A percentile compares a stretch with the other conserved stretches of the same genome.
phyloP scores from a whole-genome alignment of 148 eudicot genomes.

The Camellia japonica region DNA sequence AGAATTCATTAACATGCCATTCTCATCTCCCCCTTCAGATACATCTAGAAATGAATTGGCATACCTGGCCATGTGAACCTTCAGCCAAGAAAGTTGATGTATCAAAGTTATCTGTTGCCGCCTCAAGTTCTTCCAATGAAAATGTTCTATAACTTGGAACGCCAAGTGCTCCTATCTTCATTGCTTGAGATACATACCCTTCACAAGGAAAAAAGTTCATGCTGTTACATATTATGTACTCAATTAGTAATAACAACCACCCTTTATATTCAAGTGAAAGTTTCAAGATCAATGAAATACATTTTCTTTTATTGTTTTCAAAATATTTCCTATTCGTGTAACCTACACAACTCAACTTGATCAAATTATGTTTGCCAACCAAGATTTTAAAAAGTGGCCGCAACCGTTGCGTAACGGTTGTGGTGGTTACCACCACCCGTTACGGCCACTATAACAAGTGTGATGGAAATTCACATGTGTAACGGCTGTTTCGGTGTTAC shows the following conservation, averaged over 20 bases:
- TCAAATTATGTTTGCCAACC: background rate
- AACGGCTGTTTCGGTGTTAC: too few relatives aligned
- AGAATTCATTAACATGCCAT: background rate
- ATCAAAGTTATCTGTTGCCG: slow-evolving; percentile 70
- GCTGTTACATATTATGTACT: background rate
- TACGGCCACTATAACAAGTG: too few relatives aligned
- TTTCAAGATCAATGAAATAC: background rate
- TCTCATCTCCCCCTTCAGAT: background rate
- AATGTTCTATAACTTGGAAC: slow-evolving; percentile 71
- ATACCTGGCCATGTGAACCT: slow-evolving; percentile 84
- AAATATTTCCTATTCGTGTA: background rate
- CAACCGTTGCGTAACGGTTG: too few relatives aligned
- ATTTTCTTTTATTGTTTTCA: background rate
- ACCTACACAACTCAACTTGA: background rate
- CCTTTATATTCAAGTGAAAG: background rate
- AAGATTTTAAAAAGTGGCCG: too few relatives aligned
- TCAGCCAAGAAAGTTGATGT: slow-evolving; percentile 77
- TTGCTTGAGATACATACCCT: slow-evolving; percentile 81
- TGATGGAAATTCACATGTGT: too few relatives aligned
- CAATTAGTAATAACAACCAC: background rate
- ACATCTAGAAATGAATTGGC: slow-evolving; percentile 4
- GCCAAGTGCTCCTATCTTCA: slow-evolving; percentile 79
- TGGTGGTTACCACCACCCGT: too few relatives aligned
- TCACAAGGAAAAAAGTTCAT: slow-evolving; percentile 6
- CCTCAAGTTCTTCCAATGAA: slow-evolving; percentile 84